These are phyloP conservation scores for Boletus barrowsii DNA, from an alignment of 768 basidiomycete genomes.

Conservation along the genomic window DNA sequence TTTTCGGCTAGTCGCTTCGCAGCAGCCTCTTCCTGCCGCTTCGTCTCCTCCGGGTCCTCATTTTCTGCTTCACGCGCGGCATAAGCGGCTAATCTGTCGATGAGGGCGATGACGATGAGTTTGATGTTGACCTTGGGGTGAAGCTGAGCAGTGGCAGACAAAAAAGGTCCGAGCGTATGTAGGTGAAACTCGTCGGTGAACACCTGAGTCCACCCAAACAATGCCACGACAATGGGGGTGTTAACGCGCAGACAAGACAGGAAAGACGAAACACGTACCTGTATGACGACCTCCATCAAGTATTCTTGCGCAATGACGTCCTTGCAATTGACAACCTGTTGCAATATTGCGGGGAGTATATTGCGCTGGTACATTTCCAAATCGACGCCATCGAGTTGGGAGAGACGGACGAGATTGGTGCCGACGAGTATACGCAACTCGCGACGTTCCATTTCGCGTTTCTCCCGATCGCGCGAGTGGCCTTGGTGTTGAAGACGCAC, in stretches of 20 bases:
- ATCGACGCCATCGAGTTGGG: constrained; percentile 95
- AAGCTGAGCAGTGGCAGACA: constrained; percentile 91
- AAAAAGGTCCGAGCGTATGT: constrained; percentile 92
- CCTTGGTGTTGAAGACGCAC: constrained; percentile 97
- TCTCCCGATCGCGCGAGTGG: constrained; percentile 94
- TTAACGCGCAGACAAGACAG: not conserved
- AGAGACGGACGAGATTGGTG: constrained; percentile 93
- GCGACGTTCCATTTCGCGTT: constrained; percentile 92
- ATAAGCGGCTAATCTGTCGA: constrained; percentile 93
- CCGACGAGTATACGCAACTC: constrained; percentile 96
- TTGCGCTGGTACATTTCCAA: constrained; percentile 81
- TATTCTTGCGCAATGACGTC: constrained; percentile 99
- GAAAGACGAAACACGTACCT: constrained; percentile 48
- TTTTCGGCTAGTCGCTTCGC: constrained; percentile 84
- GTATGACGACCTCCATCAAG: constrained; percentile 99
- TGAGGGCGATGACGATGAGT: constrained; percentile 94
- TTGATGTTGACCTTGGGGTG: constrained; percentile 99
- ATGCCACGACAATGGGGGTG: not conserved
- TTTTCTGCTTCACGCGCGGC: constrained; percentile 97
- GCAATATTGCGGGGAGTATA: constrained; percentile 90
- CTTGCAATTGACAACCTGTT: constrained; percentile 98
- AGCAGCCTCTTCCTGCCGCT: constrained; percentile 89
- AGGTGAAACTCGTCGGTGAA: constrained; percentile 99
- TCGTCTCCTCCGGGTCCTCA: constrained; percentile 93
- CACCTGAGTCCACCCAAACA: constrained; percentile 50